Base-by-base conservation (phyloP, 2,329 filamentous ascomycete genomes). In the Rhynchosporium secalis region DNA sequence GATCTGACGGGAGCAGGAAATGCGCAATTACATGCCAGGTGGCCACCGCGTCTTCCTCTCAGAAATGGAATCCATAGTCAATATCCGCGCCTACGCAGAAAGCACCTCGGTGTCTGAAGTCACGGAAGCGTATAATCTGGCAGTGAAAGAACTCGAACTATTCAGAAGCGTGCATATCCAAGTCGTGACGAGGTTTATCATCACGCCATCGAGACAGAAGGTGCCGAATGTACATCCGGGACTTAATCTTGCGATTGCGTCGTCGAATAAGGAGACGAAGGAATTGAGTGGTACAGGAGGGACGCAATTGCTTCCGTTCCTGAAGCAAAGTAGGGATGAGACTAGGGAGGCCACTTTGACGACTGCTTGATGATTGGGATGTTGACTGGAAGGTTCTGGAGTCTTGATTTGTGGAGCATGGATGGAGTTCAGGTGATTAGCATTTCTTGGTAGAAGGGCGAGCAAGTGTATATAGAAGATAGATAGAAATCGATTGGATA, bases 21-120 rank as follows among this genome's bases (percentile, higher is more conserved):
- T 97, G 79, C 86, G 92, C 57, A 83, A 83, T 41, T 97, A 97
- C 77, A 98, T 97, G 93, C 93, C 93, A 0, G 90, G 89, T 0
- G 85, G 86, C 0, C 94, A 98, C 73, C 83, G 88, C 1, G 82
- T 85, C 2, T 96, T 98, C 76, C 80, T 98, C 1, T 81, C 87
- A 60, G 82, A 90, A 54, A 83, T 95, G 6, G 81, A 83, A 48
- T 80, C 80, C 4, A 84, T 91, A 58, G 84, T 89, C 28, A 96
- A 92, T 70, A 89, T 96, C 68, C 86, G 87, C 56, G 81, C 86
- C 49, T 89, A 89, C 60, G 91, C 82, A 73, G 58, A 63, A 5
- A 58, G 60, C n/a, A 62, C 72, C 65, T 73, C 79, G 68, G 76
- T 86, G 74, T 73, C 80, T 62, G 62, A 79, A 6, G 74, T 90